Conservation (phyloP, 2,329 filamentous ascomycete genomes). For the Talaromyces islandicus region DNA sequence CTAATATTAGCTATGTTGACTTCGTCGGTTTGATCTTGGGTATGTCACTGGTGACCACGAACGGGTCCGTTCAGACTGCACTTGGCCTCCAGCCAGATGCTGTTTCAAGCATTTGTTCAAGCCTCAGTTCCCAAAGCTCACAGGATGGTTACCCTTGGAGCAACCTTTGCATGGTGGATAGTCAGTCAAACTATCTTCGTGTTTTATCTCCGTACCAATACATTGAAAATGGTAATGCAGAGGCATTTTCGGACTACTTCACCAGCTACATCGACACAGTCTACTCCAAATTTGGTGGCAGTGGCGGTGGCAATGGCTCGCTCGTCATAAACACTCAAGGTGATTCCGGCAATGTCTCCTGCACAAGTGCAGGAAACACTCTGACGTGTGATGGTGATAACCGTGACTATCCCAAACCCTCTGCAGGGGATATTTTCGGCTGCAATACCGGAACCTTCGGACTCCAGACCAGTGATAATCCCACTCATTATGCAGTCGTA, state of each 20-base stretch:
- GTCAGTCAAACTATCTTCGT: slow-evolving; percentile 39
- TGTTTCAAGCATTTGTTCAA: slow-evolving; percentile 41
- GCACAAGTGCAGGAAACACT: slow-evolving; percentile 33
- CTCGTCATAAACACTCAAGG: slow-evolving; percentile 52
- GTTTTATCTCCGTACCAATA: slow-evolving; percentile 51
- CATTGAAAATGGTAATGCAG: slow-evolving; percentile 34
- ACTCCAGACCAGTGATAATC: slow-evolving; percentile 32
- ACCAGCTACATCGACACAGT: slow-evolving; percentile 46
- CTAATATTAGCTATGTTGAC: slow-evolving; percentile 49
- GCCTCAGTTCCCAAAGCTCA: slow-evolving; percentile 41
- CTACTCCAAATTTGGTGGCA: slow-evolving; percentile 34
- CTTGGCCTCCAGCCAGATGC: slow-evolving; percentile 45
- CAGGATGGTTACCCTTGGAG: slow-evolving; percentile 49
- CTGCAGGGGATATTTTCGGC: slow-evolving; percentile 44
- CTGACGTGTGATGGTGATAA: slow-evolving; percentile 41
- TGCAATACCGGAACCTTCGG: slow-evolving; percentile 47
- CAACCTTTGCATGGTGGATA: slow-evolving; percentile 42
- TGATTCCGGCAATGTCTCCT: slow-evolving; percentile 45
- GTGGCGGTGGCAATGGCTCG: slow-evolving; percentile 18
- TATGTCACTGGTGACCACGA: slow-evolving; percentile 46
- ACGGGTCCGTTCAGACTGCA: slow-evolving; percentile 44
- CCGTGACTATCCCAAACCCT: slow-evolving; percentile 39
- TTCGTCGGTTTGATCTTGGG: slow-evolving; percentile 48
- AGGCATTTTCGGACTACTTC: slow-evolving; percentile 49
- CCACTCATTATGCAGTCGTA: slow-evolving; percentile 38